These are phyloP conservation scores for Ramicandelaber brevisporus DNA, from an alignment of 192 early-diverging fungal species.

Conservation along the genomic window DNA sequence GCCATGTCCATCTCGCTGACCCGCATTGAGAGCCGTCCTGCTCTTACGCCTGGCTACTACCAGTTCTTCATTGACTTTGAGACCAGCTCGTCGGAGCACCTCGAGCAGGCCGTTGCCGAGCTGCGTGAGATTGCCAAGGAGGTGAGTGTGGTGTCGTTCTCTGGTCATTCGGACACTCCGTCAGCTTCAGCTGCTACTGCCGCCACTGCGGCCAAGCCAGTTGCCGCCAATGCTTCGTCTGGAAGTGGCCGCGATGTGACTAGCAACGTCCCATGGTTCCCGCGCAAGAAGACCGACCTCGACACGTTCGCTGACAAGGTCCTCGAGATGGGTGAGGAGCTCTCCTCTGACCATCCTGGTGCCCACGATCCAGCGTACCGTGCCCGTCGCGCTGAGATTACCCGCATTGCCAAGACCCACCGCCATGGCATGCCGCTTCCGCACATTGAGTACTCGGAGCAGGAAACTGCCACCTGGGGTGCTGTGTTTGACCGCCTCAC, in stretches of 20 bases:
- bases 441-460: constrained; percentile 32
- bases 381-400: constrained; percentile 42
- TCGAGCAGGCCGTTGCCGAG: constrained; percentile 26
- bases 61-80: constrained; percentile 89
- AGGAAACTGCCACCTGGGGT: constrained; percentile 51
- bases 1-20: constrained; percentile 82
- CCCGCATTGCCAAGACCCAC: constrained; percentile 39
- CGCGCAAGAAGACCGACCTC: constrained; percentile 52
- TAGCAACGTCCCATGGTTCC: constrained; percentile 57
- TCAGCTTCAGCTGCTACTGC: too few species aligned
- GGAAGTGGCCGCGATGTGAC: too few species aligned
- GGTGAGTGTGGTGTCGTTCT: too few species aligned
- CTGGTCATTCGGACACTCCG: too few species aligned
- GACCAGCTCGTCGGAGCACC: constrained; percentile 27
- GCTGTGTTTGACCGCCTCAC: constrained; percentile 34
- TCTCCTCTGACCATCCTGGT: constrained; percentile 56
- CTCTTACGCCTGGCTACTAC: constrained; percentile 62
- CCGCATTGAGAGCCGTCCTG: constrained; percentile 87
- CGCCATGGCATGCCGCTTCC: constrained; percentile 33
- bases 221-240: too few species aligned
- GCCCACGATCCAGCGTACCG: constrained; percentile 51
- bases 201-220: too few species aligned
- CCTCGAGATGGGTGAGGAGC: constrained; percentile 49
- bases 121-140: constrained; percentile 42
- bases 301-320: constrained; percentile 58